These are phyloP conservation scores for Blumeria hordei DNA, from an alignment of 2,329 filamentous ascomycete genomes.

Conservation along the genomic window DNA sequence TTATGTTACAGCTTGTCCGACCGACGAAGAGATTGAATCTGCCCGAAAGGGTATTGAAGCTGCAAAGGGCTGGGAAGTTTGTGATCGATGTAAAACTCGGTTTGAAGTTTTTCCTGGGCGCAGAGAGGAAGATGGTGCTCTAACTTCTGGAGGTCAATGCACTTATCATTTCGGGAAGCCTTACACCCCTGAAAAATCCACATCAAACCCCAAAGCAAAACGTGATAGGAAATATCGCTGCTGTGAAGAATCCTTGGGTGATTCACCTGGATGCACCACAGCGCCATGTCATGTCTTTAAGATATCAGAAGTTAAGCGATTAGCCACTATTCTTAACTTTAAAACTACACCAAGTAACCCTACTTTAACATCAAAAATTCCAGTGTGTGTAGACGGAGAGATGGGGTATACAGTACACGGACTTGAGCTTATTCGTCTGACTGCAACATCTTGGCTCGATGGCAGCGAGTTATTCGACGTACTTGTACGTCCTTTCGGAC, in stretches of 20 bases:
- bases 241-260: conserved; percentile 52
- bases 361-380: conserved; percentile 24
- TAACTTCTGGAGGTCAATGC: conserved; percentile 57
- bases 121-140: conserved; percentile 47
- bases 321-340: conserved; percentile 63
- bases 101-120: conserved; percentile 87
- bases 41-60: conserved; percentile 40
- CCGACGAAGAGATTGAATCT: conserved; percentile 36
- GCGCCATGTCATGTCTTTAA: conserved; percentile 69
- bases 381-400: conserved; percentile 81
- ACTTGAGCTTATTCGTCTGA: conserved; percentile 72
- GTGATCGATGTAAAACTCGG: conserved; percentile 62
- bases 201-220: conserved; percentile 29
- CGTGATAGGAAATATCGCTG: conserved; percentile 47
- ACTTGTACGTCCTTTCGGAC: conserved; percentile 61
- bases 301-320: conserved; percentile 45
- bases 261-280: conserved; percentile 49
- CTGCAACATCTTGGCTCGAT: conserved; percentile 66
- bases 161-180: conserved; percentile 57
- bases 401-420: conserved; percentile 89
- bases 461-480: conserved; percentile 58
- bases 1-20: conserved; percentile 49
- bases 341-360: conserved; percentile 47
- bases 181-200: conserved; percentile 25
- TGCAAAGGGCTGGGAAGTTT: conserved; percentile 60